These are phyloP conservation scores for Umbelopsis sp. DNA, from an alignment of 192 early-diverging fungal genomes.

Conservation along the genomic window DNA sequence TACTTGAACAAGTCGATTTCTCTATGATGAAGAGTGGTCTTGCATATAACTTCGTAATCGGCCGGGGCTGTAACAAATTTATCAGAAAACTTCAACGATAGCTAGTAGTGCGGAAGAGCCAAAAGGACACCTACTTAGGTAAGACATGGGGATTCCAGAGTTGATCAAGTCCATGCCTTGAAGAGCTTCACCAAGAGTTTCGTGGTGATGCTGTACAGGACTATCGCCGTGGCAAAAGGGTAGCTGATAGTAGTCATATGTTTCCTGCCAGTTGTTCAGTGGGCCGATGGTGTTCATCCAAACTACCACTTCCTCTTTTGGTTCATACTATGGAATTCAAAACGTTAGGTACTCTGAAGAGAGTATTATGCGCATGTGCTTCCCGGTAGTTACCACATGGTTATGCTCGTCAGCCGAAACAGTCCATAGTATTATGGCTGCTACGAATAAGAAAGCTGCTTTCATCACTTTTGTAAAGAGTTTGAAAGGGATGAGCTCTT, in stretches of 20 bases:
- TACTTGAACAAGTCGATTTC: conserved; percentile 63
- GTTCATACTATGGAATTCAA: conserved; percentile 48
- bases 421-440: conserved; percentile 8
- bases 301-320: conserved; percentile 67
- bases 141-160: conserved; percentile 71
- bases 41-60: conserved; percentile 52
- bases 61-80: conserved; percentile 19
- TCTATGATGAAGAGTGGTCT: conserved; percentile 39
- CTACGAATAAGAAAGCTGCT: conserved; percentile 8
- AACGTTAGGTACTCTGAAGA: not conserved
- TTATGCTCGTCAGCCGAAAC: conserved; percentile 34
- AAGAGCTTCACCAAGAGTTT: conserved; percentile 78
- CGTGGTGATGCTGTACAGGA: conserved; percentile 72
- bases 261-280: conserved; percentile 70
- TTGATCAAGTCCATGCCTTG: conserved; percentile 76
- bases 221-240: conserved; percentile 71
- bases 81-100: not conserved
- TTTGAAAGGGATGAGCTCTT: not conserved
- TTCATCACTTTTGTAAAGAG: not conserved
- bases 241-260: conserved; percentile 72
- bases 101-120: too few species aligned
- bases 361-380: not conserved
- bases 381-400: conserved; percentile 27
- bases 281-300: conserved; percentile 73
- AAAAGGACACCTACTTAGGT: conserved; percentile 48